These are phyloP conservation scores for Megacollybia platyphylla DNA, from an alignment of 1,284 basidiomycete genomes.

Conservation along the genomic window DNA sequence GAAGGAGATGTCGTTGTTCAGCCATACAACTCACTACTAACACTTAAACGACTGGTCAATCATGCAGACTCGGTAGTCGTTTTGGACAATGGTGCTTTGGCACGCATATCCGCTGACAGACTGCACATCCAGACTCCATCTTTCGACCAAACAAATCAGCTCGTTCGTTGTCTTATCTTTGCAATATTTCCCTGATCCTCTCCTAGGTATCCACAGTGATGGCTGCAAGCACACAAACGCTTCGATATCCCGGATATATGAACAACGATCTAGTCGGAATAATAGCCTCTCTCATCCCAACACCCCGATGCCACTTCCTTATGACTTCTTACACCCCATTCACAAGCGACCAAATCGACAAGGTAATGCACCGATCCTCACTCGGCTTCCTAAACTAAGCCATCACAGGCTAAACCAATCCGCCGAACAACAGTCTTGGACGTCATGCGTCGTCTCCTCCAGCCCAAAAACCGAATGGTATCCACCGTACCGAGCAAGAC, in stretches of 20 bases:
- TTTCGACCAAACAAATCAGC: constrained; percentile 92
- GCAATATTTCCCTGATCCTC: constrained; percentile 2
- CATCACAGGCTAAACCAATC: constrained; percentile 67
- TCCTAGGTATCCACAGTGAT: constrained; percentile 85
- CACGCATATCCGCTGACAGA: constrained; percentile 85
- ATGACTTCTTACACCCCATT: constrained; percentile 99
- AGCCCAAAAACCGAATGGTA: constrained; percentile 98
- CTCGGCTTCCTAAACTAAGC: not conserved
- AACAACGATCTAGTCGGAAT: constrained; percentile 99
- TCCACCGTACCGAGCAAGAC: constrained; percentile 87
- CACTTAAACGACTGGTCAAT: constrained; percentile 88
- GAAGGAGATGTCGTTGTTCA: constrained; percentile 95
- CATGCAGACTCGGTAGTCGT: constrained; percentile 97
- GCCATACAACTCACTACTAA: constrained; percentile 95
- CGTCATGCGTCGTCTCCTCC: constrained; percentile 94
- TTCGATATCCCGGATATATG: constrained; percentile 98
- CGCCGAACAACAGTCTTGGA: constrained; percentile 93
- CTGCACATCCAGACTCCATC: constrained; percentile 85
- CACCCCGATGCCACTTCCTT: constrained; percentile 97
- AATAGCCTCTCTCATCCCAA: constrained; percentile 94
- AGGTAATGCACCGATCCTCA: constrained; percentile 32
- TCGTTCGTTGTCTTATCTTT: constrained; percentile 36
- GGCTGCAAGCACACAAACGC: constrained; percentile 93
- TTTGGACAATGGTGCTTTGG: constrained; percentile 90
- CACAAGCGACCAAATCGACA: constrained; percentile 91